Conservation (phyloP, 1,139 yeast genomes). For the Pichia sp. region DNA sequence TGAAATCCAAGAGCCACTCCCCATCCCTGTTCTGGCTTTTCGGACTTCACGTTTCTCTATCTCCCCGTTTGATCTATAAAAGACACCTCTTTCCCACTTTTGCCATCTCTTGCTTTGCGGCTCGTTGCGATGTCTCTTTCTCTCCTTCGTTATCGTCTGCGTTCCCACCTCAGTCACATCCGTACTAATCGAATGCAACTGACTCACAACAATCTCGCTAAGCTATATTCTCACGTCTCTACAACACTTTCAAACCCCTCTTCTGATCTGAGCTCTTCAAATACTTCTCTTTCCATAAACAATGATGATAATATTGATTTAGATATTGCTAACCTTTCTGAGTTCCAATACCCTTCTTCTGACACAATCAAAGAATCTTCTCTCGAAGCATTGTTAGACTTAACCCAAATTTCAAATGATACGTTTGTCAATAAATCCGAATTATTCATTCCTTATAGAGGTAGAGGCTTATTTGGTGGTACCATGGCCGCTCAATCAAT, state of each 20-base stretch:
- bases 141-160: neutral
- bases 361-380: slow-evolving; percentile 5
- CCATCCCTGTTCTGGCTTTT: too few species aligned
- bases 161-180: neutral
- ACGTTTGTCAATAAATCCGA: slow-evolving; percentile 23
- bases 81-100: too few species aligned
- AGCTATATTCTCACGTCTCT: neutral
- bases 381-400: slow-evolving; percentile 14
- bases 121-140: too few species aligned
- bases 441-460: slow-evolving; percentile 43
- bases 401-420: slow-evolving; percentile 11
- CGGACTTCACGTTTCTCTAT: too few species aligned
- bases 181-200: neutral
- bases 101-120: neutral
- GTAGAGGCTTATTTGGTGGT: slow-evolving; percentile 78
- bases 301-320: neutral
- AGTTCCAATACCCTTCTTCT: neutral
- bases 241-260: neutral
- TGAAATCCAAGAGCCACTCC: too few species aligned
- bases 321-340: neutral
- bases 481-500: slow-evolving; percentile 68
- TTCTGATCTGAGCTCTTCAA: slow-evolving; percentile 5
- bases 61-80: too few species aligned
- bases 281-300: slow-evolving; percentile 1
- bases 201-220: neutral